These are phyloP conservation scores for Ustilaginoidea virens DNA, from an alignment of 2,329 filamentous ascomycete genomes.

Conservation along the genomic window DNA sequence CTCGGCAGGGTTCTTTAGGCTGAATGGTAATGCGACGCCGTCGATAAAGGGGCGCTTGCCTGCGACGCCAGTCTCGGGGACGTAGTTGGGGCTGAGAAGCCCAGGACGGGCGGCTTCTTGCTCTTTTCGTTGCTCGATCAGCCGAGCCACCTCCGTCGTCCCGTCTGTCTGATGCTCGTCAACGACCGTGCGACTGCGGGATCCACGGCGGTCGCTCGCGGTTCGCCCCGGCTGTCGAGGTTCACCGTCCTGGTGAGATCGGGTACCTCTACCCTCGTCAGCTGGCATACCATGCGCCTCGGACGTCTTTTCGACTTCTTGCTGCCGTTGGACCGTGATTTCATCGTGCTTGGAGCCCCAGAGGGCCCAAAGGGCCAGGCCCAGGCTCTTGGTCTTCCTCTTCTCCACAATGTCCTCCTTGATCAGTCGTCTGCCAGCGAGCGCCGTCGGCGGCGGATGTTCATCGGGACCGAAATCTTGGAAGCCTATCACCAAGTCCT, in stretches of 20 bases:
- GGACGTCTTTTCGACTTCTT: constrained; percentile 28
- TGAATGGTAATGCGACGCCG: constrained; percentile 61
- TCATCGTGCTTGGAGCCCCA: constrained; percentile 88
- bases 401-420: constrained; percentile 24
- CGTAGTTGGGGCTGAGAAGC: constrained; percentile 26
- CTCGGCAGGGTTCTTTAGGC: constrained; percentile 44
- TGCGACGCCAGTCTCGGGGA: constrained; percentile 32
- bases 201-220: constrained; percentile 20
- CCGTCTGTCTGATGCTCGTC: constrained; percentile 34
- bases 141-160: constrained; percentile 17
- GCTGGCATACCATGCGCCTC: constrained; percentile 17
- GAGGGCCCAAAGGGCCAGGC: constrained; percentile 67
- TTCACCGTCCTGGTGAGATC: constrained; percentile 24
- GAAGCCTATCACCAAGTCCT: constrained; percentile 58
- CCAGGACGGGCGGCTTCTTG: constrained; percentile 23
- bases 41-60: constrained; percentile 51
- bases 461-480: constrained; percentile 57
- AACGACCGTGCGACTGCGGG: constrained; percentile 29
- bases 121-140: constrained; percentile 26
- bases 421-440: constrained; percentile 52
- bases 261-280: constrained; percentile 27
- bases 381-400: constrained; percentile 52
- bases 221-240: constrained; percentile 16
- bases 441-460: constrained; percentile 64
- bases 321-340: constrained; percentile 46